These are phyloP conservation scores for Jamesozyma spencerorum DNA, from an alignment of 805 yeast genomes.

Conservation along the genomic window DNA sequence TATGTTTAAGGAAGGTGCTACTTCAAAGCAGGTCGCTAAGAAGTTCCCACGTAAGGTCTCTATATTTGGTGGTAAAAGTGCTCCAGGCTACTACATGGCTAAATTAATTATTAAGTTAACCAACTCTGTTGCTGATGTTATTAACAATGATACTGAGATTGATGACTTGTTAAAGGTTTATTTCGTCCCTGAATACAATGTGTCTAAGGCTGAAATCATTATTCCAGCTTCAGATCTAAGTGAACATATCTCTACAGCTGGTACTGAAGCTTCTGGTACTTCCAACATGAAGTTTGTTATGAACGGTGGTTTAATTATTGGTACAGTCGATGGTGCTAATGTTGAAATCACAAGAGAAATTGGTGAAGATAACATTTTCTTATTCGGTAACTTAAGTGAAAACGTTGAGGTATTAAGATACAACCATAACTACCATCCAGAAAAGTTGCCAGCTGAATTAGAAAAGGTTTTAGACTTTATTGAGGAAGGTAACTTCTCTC, in stretches of 20 bases:
- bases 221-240: slow-evolving; percentile 85
- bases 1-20: slow-evolving; percentile 31
- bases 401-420: slow-evolving; percentile 80
- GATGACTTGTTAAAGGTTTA: slow-evolving; percentile 75
- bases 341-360: slow-evolving; percentile 90
- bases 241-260: slow-evolving; percentile 93
- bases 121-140: slow-evolving; percentile 70
- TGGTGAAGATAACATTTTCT: slow-evolving; percentile 86
- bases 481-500: slow-evolving; percentile 64
- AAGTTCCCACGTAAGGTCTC: slow-evolving; percentile 66
- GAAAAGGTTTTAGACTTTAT: slow-evolving; percentile 55
- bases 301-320: slow-evolving; percentile 88
- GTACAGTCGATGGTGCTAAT: slow-evolving; percentile 96
- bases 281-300: slow-evolving; percentile 92
- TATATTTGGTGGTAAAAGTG: slow-evolving; percentile 89
- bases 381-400: slow-evolving; percentile 86
- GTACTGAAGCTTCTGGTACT: slow-evolving; percentile 95
- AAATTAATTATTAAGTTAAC: slow-evolving; percentile 80
- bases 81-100: slow-evolving; percentile 97
- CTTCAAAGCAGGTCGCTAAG: slow-evolving; percentile 49
- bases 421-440: slow-evolving; percentile 51
- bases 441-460: slow-evolving; percentile 50
- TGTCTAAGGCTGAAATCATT: slow-evolving; percentile 86
- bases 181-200: slow-evolving; percentile 86
- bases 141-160: slow-evolving; percentile 68